Evolutionary conservation across 305 asterid genomes (phyloP).

Genomic region (Vinca major): DNA sequence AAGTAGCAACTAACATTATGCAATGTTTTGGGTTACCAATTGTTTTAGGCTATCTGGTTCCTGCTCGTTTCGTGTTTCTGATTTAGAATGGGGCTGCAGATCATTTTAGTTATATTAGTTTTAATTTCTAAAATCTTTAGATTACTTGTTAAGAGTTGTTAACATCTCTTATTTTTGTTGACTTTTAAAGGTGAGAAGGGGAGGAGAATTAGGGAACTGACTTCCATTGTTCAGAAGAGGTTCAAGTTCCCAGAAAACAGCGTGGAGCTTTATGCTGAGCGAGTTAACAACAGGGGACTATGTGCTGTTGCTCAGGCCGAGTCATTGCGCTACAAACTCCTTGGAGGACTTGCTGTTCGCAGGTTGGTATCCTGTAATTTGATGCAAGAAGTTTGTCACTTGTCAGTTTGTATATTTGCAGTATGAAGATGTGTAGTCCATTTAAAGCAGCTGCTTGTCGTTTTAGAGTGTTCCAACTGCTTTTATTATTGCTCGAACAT

Average conservation of each 20-base stretch:
- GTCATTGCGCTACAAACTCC: slow-evolving; percentile 57
- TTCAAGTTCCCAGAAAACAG: slow-evolving; percentile 53
- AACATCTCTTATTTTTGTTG: too few species aligned
- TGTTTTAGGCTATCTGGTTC: background rate
- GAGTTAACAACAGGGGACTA: slow-evolving; percentile 48
- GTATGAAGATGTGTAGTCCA: too few species aligned
- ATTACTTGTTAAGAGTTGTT: too few species aligned
- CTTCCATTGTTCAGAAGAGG: slow-evolving; percentile 52
- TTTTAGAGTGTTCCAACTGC: too few species aligned
- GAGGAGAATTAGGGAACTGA: slow-evolving; percentile 56
- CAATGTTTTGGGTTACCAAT: background rate
- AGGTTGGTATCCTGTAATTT: background rate
- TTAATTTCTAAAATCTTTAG: too few species aligned
- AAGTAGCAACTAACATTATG: too few species aligned
- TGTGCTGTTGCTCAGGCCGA: slow-evolving; percentile 60
- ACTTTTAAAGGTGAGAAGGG: slow-evolving; percentile 19
- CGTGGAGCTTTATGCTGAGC: slow-evolving; percentile 57
- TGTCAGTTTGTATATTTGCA: too few species aligned
- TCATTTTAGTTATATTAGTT: too few species aligned
- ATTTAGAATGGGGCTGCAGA: background rate
- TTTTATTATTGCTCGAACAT: too few species aligned
- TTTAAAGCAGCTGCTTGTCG: too few species aligned
- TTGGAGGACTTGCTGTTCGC: slow-evolving; percentile 50
- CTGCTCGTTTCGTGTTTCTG: background rate
- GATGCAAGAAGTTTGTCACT: too few species aligned